phyloP scores from a whole-genome alignment of 2,329 filamentous ascomycete species.

The Diplodia intermedia region DNA sequence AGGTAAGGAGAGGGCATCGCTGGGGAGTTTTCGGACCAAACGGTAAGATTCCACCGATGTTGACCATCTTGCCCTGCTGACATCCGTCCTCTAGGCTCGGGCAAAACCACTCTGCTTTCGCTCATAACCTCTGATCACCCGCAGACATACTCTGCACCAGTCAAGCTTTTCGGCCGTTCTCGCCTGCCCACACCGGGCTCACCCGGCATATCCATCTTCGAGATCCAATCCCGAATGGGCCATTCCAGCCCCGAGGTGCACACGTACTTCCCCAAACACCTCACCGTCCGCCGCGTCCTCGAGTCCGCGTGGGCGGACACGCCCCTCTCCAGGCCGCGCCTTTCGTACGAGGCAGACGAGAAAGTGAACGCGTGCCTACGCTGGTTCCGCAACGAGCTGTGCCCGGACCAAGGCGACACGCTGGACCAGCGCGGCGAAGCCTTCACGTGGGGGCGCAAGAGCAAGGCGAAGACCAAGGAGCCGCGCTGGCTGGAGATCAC shows the following conservation, averaged over 20 bases:
- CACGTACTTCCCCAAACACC: slow-evolving; percentile 81
- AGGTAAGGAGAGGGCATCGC: slow-evolving; percentile 72
- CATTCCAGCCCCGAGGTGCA: slow-evolving; percentile 95
- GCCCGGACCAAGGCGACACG: slow-evolving; percentile 53
- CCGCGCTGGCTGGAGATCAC: background rate
- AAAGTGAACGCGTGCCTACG: slow-evolving; percentile 73
- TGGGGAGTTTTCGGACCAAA: slow-evolving; percentile 95
- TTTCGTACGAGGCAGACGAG: slow-evolving; percentile 63
- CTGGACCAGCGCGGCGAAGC: slow-evolving; percentile 24
- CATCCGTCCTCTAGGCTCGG: slow-evolving; percentile 61
- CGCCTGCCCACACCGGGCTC: slow-evolving; percentile 76
- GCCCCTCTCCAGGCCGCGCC: slow-evolving; percentile 72
- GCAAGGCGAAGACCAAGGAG: background rate
- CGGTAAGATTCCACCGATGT: slow-evolving; percentile 50
- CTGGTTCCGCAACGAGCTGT: slow-evolving; percentile 83
- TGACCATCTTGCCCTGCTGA: background rate
- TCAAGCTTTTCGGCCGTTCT: slow-evolving; percentile 83
- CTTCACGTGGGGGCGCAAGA: slow-evolving; percentile 30
- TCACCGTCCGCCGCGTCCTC: slow-evolving; percentile 75
- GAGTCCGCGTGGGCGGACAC: slow-evolving; percentile 93
- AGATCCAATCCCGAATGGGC: slow-evolving; percentile 87
- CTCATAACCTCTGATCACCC: slow-evolving; percentile 95
- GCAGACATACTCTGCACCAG: slow-evolving; percentile 87
- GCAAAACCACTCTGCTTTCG: slow-evolving; percentile 93
- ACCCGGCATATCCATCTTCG: slow-evolving; percentile 85